phyloP scores from a whole-genome alignment of 2,329 filamentous ascomycete species.

The Alternaria atra region DNA sequence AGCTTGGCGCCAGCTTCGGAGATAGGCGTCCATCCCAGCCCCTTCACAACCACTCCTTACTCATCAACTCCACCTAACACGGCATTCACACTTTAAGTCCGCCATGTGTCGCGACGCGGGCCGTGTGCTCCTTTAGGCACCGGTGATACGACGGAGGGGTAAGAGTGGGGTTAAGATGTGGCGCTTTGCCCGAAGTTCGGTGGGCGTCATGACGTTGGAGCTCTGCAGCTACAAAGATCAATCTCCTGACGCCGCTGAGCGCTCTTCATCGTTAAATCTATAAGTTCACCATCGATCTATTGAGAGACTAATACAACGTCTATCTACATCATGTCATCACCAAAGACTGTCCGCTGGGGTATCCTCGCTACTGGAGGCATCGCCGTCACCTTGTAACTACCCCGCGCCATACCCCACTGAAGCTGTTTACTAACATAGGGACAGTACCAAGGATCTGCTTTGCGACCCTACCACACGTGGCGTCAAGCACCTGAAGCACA shows the following conservation, averaged over 20 bases:
- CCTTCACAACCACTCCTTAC: neutral
- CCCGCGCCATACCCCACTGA: slow-evolving; percentile 25
- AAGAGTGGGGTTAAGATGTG: slow-evolving; percentile 29
- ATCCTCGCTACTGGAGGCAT: slow-evolving; percentile 61
- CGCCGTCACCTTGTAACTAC: slow-evolving; percentile 54
- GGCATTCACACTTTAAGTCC: slow-evolving; percentile 1
- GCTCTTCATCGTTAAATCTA: neutral
- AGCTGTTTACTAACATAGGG: slow-evolving; percentile 15
- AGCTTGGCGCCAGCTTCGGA: neutral
- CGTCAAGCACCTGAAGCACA: slow-evolving; percentile 77
- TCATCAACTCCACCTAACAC: neutral
- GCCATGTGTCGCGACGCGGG: slow-evolving; percentile 1
- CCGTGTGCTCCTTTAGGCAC: slow-evolving; percentile 14
- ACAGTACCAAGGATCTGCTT: slow-evolving; percentile 75
- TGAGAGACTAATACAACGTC: neutral
- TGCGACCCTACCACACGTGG: slow-evolving; percentile 74
- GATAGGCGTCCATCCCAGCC: neutral
- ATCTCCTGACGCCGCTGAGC: neutral
- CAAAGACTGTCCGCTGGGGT: slow-evolving; percentile 54
- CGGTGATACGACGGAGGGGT: slow-evolving; percentile 10
- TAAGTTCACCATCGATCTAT: neutral
- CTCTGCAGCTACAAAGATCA: slow-evolving; percentile 6
- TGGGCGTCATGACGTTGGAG: slow-evolving; percentile 26
- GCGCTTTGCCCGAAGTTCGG: slow-evolving; percentile 11
- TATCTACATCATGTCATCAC: slow-evolving; percentile 40